Base-by-base conservation (phyloP, 2,329 filamentous ascomycete species). In the Capronia coronata region DNA sequence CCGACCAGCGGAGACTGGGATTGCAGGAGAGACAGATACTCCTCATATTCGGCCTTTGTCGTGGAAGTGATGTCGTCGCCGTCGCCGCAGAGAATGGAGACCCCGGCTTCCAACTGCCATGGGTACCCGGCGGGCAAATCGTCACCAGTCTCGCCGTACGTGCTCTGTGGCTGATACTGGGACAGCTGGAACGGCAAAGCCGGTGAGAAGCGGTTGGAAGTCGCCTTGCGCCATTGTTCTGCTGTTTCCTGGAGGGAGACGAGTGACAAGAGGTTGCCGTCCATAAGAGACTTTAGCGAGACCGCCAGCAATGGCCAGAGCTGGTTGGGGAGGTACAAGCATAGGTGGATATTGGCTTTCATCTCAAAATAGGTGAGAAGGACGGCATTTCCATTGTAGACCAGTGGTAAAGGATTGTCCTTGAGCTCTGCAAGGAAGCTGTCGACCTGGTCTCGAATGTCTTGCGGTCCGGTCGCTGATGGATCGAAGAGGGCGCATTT, bases 351-450 rank as follows among this genome's bases (percentile, higher is more conserved):
- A 7, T 75, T 63, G 6, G 64, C 61, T 57, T 73, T 71, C 29
- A 78, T 55, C 43, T 69, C 68, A 29, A 69, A 72, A 64, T 75
- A 76, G 1, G 74, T 77, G 44, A 79, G 62, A n/a, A 78, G 58
- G 49, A 71, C 65, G 0, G 56, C 54, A 68, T 62, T 62, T 4
- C 63, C 50, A 1, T 61, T 59, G 34, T 70, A 66, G 11, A 68
- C 66, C 3, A 61, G 46, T 7, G 67, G 66, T 44, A 61, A 18
- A 2, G 59, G 59, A 27, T 57, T 48, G 11, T 56, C 29, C 30
- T 51, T 46, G 13, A 61, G 49, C 3, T 43, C 23, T 10, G 47
- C 29, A 4, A 56, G 42, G n/a, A 59, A 52, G 3, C 11, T 32
- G 13, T 48, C 48, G 37, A 60, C 53, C 25, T 52, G 47, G 9